Base-by-base conservation (phyloP, 139 green algal species). In the Chlorella sorokiniana region DNA sequence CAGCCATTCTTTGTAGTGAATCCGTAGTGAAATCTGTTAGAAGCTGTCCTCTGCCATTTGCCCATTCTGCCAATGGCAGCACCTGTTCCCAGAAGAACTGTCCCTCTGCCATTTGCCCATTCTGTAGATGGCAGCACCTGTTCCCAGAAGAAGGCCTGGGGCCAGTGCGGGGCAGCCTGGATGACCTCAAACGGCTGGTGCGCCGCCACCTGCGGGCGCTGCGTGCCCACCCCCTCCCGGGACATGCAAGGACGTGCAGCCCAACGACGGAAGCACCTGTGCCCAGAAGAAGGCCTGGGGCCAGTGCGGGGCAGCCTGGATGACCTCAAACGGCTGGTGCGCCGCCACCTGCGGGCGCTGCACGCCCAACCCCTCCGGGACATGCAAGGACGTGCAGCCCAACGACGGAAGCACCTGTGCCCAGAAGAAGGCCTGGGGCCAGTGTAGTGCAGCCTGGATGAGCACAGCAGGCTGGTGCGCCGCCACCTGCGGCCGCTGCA, bases 181-280 rank as follows among this genome's bases (percentile, higher is more conserved):
- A 77, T 84, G 79, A 70, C 44, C 31, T 35, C 38, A 29, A 41
- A 40, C 22, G 56, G 80, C 45, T 88, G 79, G 69, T 90, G 86
- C 65, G 75, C 79, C 9, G 33, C 52, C 38, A 78, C 75, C 4
- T 85, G 75, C 70, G 80, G 80, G 11, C 56, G 44, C 20, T 81
- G 80, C 59, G 11, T 22, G 1, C 33, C 70, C 11, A 68, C 45
- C 52, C 33, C 33, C 52, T 20, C 37, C 63, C 29, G 78, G 25
- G 67, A 78, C 51, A 5, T 83, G 65, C 78, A 40, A 62, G 23
- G 67, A 78, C 38, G 23, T 35, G 5, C 78, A 83, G 78, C 78
- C 78, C 38, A 69, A 27, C 14, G 77, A 76, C 35, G 77, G 63
- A 41, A 69, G 59, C 45, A 68, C 63, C 11, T 82, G 77, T 67